phyloP scores from a whole-genome alignment of 139 green algal species.

The Micractinium sp. region DNA sequence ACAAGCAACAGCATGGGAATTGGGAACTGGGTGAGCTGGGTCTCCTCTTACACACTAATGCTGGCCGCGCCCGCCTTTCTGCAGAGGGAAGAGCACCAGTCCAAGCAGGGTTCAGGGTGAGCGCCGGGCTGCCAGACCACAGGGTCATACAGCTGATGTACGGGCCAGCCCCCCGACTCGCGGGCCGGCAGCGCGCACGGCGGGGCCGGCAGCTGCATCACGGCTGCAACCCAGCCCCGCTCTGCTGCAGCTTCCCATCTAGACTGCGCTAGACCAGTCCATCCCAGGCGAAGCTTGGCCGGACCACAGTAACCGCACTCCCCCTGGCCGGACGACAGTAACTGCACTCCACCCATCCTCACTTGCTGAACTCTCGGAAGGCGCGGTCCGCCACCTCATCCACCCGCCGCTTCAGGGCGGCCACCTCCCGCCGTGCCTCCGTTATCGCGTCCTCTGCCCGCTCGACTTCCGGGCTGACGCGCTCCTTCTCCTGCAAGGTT shows the following conservation, averaged over 20 bases:
- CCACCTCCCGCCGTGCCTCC: constrained; percentile 43
- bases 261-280: too few relatives aligned
- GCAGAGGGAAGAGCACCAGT: neutral
- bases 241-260: too few relatives aligned
- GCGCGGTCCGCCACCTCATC: constrained; percentile 72
- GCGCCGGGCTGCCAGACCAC: too few relatives aligned
- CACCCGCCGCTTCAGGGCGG: constrained; percentile 54
- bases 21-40: neutral
- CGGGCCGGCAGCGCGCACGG: too few relatives aligned
- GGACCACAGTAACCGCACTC: too few relatives aligned
- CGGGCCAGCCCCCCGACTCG: too few relatives aligned
- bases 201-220: too few relatives aligned
- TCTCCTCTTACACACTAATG: neutral
- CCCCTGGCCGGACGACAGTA: too few relatives aligned
- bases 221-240: too few relatives aligned
- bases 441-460: constrained; percentile 55
- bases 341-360: neutral
- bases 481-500: constrained; percentile 37
- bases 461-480: constrained; percentile 39
- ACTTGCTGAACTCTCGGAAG: constrained; percentile 74
- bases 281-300: too few relatives aligned
- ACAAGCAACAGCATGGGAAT: neutral
- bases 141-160: too few relatives aligned
- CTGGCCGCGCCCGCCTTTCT: neutral
- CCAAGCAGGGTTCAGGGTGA: neutral